Evolutionary conservation across 352 stramenopile species (phyloP).

Genomic region (Phytophthora hibernalis): DNA sequence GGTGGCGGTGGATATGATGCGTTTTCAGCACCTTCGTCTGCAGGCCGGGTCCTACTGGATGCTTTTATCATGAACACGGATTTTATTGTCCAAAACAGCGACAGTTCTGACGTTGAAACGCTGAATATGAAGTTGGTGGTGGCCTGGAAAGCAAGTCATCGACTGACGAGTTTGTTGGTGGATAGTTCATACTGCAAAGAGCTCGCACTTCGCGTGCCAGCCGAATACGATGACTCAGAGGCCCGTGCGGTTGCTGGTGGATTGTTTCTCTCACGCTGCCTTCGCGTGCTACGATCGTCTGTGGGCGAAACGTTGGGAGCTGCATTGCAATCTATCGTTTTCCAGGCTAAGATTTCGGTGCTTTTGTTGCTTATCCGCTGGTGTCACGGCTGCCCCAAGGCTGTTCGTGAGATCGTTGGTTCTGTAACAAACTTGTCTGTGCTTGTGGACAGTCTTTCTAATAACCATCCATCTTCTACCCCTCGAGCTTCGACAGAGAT

Average conservation of each 20-base stretch:
- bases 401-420: slow-evolving; percentile 61
- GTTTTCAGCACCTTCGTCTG: slow-evolving; percentile 26
- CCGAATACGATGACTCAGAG: slow-evolving; percentile 50
- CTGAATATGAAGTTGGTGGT: slow-evolving; percentile 39
- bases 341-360: slow-evolving; percentile 62
- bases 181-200: slow-evolving; percentile 74
- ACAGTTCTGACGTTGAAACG: slow-evolving; percentile 18
- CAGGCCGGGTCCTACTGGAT: slow-evolving; percentile 63
- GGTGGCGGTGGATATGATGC: slow-evolving; percentile 26
- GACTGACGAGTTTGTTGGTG: slow-evolving; percentile 52
- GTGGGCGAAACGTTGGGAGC: slow-evolving; percentile 7
- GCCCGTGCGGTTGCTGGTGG: slow-evolving; percentile 60
- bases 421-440: slow-evolving; percentile 69
- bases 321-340: slow-evolving; percentile 45
- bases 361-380: slow-evolving; percentile 66
- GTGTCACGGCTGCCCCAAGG: slow-evolving; percentile 64
- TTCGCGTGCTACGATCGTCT: slow-evolving; percentile 45
- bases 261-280: slow-evolving; percentile 68
- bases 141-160: slow-evolving; percentile 76
- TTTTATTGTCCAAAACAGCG: slow-evolving; percentile 34
- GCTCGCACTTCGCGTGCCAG: slow-evolving; percentile 70
- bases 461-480: slow-evolving; percentile 5
- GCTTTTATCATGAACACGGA: slow-evolving; percentile 60
- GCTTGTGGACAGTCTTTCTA: slow-evolving; percentile 47
- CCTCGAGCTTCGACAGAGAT: slow-evolving; percentile 26